Conservation (phyloP, 768 basidiomycete genomes). For the Amanita rimosa region DNA sequence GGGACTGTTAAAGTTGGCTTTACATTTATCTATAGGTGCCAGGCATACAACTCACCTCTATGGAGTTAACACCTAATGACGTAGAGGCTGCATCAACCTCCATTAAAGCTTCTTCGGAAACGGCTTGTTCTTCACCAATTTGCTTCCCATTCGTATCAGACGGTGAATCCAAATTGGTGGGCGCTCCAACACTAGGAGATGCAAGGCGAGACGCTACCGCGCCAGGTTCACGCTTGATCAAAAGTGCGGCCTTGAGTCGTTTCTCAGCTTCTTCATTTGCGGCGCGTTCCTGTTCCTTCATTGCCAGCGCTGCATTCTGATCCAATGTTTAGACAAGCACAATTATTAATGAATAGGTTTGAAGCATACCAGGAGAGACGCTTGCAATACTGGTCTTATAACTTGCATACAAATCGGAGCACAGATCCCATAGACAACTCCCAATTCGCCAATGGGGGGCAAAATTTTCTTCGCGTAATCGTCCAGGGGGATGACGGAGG, state of each 20-base stretch:
- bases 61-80: conserved; percentile 15
- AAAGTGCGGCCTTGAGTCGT: conserved; percentile 68
- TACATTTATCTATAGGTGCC: background rate
- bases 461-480: conserved; percentile 69
- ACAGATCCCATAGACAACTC: conserved; percentile 66
- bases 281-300: conserved; percentile 57
- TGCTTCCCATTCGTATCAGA: conserved; percentile 16
- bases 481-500: conserved; percentile 50
- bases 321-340: background rate
- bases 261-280: conserved; percentile 73
- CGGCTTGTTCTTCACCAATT: conserved; percentile 11
- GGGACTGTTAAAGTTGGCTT: conserved; percentile 30
- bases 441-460: conserved; percentile 66
- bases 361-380: conserved; percentile 42
- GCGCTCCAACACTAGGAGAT: conserved; percentile 37
- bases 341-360: conserved; percentile 4
- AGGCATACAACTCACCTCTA: conserved; percentile 25
- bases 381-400: conserved; percentile 70
- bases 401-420: conserved; percentile 92
- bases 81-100: conserved; percentile 31
- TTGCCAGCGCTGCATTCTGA: conserved; percentile 49
- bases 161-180: conserved; percentile 15
- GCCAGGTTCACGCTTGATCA: conserved; percentile 63
- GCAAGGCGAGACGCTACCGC: conserved; percentile 44
- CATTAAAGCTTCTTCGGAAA: conserved; percentile 37